Base-by-base conservation (phyloP, 2,329 filamentous ascomycete genomes). In the Sporothrix schenckii region DNA sequence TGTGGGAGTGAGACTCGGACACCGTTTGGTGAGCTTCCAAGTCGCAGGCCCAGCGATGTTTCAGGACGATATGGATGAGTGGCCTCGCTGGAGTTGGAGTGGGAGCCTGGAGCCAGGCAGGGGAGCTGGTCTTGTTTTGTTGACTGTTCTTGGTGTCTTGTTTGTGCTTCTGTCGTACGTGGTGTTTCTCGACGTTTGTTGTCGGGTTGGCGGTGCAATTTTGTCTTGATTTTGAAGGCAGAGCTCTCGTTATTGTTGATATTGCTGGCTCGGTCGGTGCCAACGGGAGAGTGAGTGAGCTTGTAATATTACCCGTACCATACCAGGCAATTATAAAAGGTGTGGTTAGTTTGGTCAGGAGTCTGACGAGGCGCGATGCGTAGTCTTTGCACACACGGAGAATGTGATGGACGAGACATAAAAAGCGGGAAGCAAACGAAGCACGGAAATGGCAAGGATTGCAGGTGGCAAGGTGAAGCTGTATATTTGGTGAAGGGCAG, bases 41-140 rank as follows among this genome's bases (percentile, higher is more conserved):
- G 24, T 34, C 16, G 49, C 52, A 52, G 68, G 19, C 11, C 66
- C 60, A 63, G 54, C 9, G 24, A 10, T 50, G 44, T 50, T 65
- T 50, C 47, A 34, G 61, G 44, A 44, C 21, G 21, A 34, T 39
- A 19, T 30, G 24, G 44, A 50, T 50, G 47, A 11, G 41, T 41
- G 21, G 47, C 39, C 41, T 47, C 19, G 19, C 34, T 21, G 19
- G 56, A 44, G 19, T 34, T 60, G 56, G 10, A 60, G 4, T 10
- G 41, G 56, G 19, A 41, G 56, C 24, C 21, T 13, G 39, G 6
- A 9, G n/a, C 16, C 21, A 4, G 58, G 44, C 19, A 13, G 47
- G 39, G 39, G n/a, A 63, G 39, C 56, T 61, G 56, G n/a, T 39
- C 24, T 19, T 47, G 58, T 21, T 44, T 27, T 63, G 58, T 21